Base-by-base conservation (phyloP, 805 yeast genomes). In the baker's yeast (Saccharomyces cerevisiae) region DNA sequence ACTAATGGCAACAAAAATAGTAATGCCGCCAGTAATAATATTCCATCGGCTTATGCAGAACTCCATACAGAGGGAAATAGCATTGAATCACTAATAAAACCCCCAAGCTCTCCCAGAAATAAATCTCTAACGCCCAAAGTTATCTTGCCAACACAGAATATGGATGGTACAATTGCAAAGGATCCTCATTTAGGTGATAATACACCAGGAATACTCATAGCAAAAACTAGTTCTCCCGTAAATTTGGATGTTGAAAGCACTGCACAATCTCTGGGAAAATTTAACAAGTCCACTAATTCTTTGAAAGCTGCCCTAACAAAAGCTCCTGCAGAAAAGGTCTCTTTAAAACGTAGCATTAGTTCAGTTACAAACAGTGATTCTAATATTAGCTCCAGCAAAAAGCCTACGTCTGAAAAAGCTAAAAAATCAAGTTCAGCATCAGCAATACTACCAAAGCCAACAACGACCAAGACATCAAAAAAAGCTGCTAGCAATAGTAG, bases 211-310 rank as follows among this genome's bases (percentile, higher is more conserved):
- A 50, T 57, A n/a, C 46, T 61, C 29, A 55, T 62, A 8, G 66
- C 66, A 10, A 57, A 64, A 47, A 59, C 59, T 28, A 60, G 56
- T 43, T 61, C 66, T 6, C 66, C 66, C 13, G 64, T 61, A 10
- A 55, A 55, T 47, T 36, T 56, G 9, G 57, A 56, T n/a, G 51
- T 47, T 2, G 59, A 57, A 27, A 48, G 24, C 17, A 41, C 22
- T 13, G 14, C 22, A 36, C 47, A 30, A 11, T 6, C 46, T 22
- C 50, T 13, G 8, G 36, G n/a, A 48, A 30, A 27, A 36, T 14
- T 28, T 13, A 50, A 41, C 30, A 48, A 48, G 17, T 46, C 43
- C 28, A 49, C 50, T 17, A 51, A 43, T 6, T 48, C 43, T 30
- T 11, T 54, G 5, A 6, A 50, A 22, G 50, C 55, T 17, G 41